These are phyloP conservation scores for Syzygium aqueum DNA, from an alignment of 345 rosid genomes.

Conservation along the genomic window DNA sequence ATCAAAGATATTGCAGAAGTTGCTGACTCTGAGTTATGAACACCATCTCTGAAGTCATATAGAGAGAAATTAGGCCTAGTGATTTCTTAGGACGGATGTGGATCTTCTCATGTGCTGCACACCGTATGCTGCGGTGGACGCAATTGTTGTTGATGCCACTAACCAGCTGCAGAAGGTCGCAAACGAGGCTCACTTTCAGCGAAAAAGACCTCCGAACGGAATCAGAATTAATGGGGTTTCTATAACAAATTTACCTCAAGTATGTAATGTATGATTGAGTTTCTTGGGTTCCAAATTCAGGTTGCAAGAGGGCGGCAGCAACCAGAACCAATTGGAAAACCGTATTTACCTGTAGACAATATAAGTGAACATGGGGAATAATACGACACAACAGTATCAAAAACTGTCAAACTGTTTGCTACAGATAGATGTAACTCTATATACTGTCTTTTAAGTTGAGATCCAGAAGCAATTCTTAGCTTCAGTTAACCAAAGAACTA, in stretches of 20 bases:
- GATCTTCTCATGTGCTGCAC: conserved; percentile 52
- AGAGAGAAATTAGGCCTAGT: conserved; percentile 2
- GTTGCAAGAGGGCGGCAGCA: conserved; percentile 87
- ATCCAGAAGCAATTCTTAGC: background rate
- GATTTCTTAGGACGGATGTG: conserved; percentile 21
- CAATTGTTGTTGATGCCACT: conserved; percentile 72
- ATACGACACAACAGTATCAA: background rate
- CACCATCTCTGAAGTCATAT: background rate
- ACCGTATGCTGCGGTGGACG: conserved; percentile 78
- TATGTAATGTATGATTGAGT: conserved; percentile 60
- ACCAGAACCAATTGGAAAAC: conserved; percentile 83
- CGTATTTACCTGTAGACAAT: conserved; percentile 63
- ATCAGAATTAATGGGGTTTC: background rate
- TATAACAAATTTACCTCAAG: conserved; percentile 43
- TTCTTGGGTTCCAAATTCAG: conserved; percentile 63
- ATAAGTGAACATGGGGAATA: background rate
- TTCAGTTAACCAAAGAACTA: background rate
- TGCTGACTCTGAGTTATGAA: background rate
- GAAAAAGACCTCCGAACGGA: background rate
- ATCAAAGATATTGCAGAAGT: background rate
- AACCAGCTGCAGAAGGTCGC: conserved; percentile 47
- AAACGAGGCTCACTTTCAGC: background rate
- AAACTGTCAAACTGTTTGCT: background rate
- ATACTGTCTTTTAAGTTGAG: background rate
- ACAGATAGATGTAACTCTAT: background rate